A percentile compares a stretch with the other conserved stretches of the same genome.
Conservation (phyloP, 176 grass and related monocot species). For the Thinopyrum elongatum region DNA sequence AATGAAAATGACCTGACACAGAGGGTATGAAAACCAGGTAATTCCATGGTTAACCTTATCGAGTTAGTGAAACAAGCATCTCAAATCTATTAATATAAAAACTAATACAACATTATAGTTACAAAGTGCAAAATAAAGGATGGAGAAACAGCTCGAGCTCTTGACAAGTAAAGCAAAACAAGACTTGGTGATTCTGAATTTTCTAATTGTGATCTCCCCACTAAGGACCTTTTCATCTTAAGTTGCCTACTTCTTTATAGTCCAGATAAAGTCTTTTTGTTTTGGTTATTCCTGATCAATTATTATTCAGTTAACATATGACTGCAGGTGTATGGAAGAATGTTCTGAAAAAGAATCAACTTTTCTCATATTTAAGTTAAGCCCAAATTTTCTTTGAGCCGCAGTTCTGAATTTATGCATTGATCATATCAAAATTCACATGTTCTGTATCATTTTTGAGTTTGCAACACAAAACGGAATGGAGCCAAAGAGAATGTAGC, state of each 20-base stretch:
- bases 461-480: background rate
- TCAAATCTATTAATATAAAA: background rate
- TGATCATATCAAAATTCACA: background rate
- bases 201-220: background rate
- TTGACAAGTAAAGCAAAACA: background rate
- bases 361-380: background rate
- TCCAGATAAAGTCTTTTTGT: background rate
- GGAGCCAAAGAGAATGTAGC: background rate
- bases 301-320: background rate
- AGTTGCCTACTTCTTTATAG: background rate
- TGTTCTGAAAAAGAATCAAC: background rate
- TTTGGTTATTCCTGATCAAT: background rate
- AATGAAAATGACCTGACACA: background rate
- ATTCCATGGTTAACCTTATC: background rate
- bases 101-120: background rate
- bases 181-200: background rate
- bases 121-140: background rate
- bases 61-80: background rate
- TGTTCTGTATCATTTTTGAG: background rate
- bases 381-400: background rate
- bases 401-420: background rate
- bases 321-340: background rate
- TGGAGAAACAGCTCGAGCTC: background rate
- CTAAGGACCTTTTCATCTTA: background rate
- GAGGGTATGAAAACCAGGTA: background rate